Evolutionary conservation across 768 basidiomycete species (phyloP).

Genomic region (Pulveroboletus sp.): DNA sequence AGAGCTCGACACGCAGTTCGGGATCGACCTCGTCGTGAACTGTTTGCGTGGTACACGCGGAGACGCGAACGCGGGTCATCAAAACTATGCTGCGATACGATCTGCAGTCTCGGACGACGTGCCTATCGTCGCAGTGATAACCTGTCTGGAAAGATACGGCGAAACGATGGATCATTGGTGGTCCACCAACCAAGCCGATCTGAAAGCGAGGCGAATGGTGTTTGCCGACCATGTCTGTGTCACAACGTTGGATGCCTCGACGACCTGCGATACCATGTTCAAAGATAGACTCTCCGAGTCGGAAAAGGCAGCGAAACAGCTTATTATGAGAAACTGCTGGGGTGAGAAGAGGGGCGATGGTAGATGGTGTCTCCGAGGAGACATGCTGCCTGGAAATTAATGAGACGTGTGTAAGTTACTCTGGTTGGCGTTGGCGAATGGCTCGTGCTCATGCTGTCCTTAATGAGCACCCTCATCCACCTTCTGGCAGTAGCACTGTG

Average conservation of each 20-base stretch:
- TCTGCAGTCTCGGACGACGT: conserved; percentile 30
- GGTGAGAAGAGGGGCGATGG: conserved; percentile 20
- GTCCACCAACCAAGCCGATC: conserved; percentile 31
- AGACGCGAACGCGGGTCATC: conserved; percentile 25
- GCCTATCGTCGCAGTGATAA: conserved; percentile 29
- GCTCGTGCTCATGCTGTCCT: neutral
- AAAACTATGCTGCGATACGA: conserved; percentile 25
- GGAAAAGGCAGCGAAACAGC: conserved; percentile 17
- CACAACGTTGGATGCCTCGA: conserved; percentile 28
- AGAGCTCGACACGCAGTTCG: conserved; percentile 25
- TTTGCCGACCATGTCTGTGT: conserved; percentile 39
- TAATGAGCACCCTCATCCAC: neutral
- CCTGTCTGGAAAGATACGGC: conserved; percentile 28
- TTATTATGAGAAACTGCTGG: conserved; percentile 27
- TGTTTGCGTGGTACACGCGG: conserved; percentile 26
- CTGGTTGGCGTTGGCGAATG: conserved; percentile 7
- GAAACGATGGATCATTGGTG: conserved; percentile 38
- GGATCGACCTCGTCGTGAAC: conserved; percentile 27
- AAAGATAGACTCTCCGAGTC: conserved; percentile 24
- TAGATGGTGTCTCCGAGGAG: conserved; percentile 23
- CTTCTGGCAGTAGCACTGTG: neutral
- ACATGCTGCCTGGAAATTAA: conserved; percentile 27
- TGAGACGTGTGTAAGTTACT: conserved; percentile 16
- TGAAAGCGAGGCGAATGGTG: conserved; percentile 32
- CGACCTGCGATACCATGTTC: conserved; percentile 13